Evolutionary conservation across 441 rosid genomes (phyloP), one percentile per base, ranked within the genome.

Genomic region (Gossypium davidsonii): DNA sequence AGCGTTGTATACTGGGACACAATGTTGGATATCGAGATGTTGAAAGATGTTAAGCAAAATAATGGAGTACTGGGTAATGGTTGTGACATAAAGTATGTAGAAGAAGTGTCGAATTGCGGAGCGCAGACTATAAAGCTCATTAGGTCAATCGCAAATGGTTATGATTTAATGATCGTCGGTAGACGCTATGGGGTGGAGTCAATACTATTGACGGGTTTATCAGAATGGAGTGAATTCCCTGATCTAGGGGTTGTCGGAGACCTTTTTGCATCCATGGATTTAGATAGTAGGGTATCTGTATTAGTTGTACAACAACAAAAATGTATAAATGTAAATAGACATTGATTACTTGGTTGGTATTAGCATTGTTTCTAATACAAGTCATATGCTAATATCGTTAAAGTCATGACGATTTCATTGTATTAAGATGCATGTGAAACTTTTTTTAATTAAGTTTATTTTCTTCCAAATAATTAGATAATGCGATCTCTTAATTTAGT

Each of bases 211-310:
- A 2, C 17, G 2, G 88, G 88, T 8, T 63, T 87, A 69, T 84
- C 80, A 39, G 70, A 65, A 67, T 85, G 90, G 90, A 80, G 76
- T 14, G 87, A 87, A 57, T 78, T 78, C 73, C 84, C 84, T 10
- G 90, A 87, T 70, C 73, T 85, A 17, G 90, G 85, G 15, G 49
- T 78, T 34, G 51, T 82, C 18, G 88, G 87, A 18, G 90, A 87
- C 74, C 57, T 82, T 67, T 71, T 87, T 62, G 79, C 88, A 26
- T 83, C 85, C 0, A 76, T 76, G 0, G 88, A 87, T 79, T 14
- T 83, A 6, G 66, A 74, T 0, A 76, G 79, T 62, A 79, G 74
- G 67, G 76, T 81, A 0, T 80, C 86, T 2, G 78, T 79, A 3
- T 74, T 70, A 51, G 18, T 70, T 3, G 55, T 57, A 14, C 73